phyloP scores from a whole-genome alignment of 1,139 yeast species.

The Pichia cactophila region DNA sequence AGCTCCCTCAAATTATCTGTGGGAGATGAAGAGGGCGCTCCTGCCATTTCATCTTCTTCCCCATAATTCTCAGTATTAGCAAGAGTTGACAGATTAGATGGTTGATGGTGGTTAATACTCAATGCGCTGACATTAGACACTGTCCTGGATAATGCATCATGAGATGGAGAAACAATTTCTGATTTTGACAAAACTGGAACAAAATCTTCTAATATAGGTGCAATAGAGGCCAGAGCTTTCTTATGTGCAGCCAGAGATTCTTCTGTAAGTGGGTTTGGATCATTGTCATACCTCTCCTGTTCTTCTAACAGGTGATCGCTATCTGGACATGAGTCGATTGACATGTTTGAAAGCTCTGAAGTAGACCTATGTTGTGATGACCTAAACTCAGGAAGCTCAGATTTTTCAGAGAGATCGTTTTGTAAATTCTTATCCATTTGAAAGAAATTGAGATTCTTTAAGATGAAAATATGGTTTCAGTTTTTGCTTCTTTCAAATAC shows the following conservation, averaged over 20 bases:
- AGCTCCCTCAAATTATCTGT: neutral
- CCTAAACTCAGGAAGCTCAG: neutral
- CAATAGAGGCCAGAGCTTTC: conserved; percentile 68
- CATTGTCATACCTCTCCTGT: conserved; percentile 14
- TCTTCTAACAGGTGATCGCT: conserved; percentile 13
- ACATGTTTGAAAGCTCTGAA: conserved; percentile 3
- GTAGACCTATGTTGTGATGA: neutral
- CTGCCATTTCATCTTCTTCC: neutral
- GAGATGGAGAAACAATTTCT: conserved; percentile 28
- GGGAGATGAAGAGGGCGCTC: neutral
- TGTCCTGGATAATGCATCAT: conserved; percentile 26
- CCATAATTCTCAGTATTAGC: neutral
- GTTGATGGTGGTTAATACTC: conserved; percentile 21
- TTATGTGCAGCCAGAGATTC: conserved; percentile 29
- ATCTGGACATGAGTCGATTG: conserved; percentile 19
- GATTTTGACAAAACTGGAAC: conserved; percentile 57
- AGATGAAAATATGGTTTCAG: no score
- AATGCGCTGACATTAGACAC: conserved; percentile 28
- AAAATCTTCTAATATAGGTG: conserved; percentile 64
- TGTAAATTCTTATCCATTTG: neutral
- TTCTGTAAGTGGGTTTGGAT: conserved; percentile 24
- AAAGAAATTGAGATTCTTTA: no score
- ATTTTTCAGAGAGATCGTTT: neutral
- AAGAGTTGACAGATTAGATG: neutral
- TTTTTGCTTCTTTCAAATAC: no score